Evolutionary conservation across 306 rosid genomes (phyloP).

Genomic region (Geum urbanum): DNA sequence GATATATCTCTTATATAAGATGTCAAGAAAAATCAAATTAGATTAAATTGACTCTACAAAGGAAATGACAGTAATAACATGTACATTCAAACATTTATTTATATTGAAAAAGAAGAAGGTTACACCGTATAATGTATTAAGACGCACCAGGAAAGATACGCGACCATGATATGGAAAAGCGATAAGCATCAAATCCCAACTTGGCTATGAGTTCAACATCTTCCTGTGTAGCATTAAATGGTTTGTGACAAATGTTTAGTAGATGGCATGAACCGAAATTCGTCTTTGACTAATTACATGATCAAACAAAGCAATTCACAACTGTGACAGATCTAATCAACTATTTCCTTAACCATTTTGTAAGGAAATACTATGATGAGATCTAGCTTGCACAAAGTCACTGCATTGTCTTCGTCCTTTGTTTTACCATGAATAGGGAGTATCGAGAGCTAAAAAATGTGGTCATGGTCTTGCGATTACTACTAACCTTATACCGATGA

Average conservation of each 20-base stretch:
- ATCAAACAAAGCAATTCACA: neutral
- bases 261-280: neutral
- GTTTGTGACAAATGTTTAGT: constrained; percentile 2
- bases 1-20: too few relatives aligned
- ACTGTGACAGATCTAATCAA: neutral
- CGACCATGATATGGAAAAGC: constrained; percentile 95
- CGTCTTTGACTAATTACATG: neutral
- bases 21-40: too few relatives aligned
- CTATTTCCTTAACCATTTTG: neutral
- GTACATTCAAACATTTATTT: too few relatives aligned
- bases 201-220: constrained; percentile 82
- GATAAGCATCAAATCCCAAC: constrained; percentile 80
- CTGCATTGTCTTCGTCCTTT: neutral
- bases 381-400: neutral
- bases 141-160: constrained; percentile 56
- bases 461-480: constrained; percentile 3
- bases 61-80: too few relatives aligned
- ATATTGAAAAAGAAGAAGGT: too few relatives aligned
- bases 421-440: neutral
- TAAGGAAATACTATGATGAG: neutral
- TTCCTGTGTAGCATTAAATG: constrained; percentile 49
- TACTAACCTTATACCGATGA: constrained; percentile 74
- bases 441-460: neutral
- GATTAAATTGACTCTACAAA: too few relatives aligned
- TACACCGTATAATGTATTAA: too few relatives aligned